phyloP scores from a whole-genome alignment of 202 grass and related monocot species.

The Sporobolus alterniflorus region DNA sequence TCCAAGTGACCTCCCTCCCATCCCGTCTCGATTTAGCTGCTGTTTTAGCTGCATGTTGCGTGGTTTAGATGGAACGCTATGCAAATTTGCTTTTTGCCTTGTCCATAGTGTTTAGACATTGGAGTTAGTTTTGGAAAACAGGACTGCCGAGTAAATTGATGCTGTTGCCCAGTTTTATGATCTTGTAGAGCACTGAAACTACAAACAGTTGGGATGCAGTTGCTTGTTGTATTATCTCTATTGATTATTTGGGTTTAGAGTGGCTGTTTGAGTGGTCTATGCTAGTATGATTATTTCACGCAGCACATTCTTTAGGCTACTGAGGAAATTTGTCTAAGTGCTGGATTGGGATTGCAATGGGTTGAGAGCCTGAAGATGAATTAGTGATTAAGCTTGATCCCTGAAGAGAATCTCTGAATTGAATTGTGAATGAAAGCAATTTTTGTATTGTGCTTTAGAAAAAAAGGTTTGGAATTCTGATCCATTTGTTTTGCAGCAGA shows the following conservation, averaged over 20 bases:
- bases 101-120: not conserved
- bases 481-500: not conserved
- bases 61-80: not conserved
- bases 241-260: not conserved
- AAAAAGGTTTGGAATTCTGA: conserved; percentile 20
- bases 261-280: conserved; percentile 6
- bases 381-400: not conserved
- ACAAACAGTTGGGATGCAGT: not conserved
- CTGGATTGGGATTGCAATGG: not conserved
- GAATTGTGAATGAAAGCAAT: not conserved
- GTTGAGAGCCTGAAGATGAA: not conserved
- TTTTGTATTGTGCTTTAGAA: not conserved
- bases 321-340: not conserved
- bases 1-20: conserved; percentile 41
- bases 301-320: not conserved
- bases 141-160: not conserved
- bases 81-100: not conserved
- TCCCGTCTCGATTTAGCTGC: not conserved
- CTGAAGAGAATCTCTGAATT: not conserved
- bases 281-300: not conserved
- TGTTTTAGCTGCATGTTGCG: not conserved
- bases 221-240: not conserved
- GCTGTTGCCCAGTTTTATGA: not conserved
- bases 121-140: not conserved
- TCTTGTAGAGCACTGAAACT: not conserved